Conservation (phyloP, 2,329 filamentous ascomycete species). For the Aureobasidium leucospermi region DNA sequence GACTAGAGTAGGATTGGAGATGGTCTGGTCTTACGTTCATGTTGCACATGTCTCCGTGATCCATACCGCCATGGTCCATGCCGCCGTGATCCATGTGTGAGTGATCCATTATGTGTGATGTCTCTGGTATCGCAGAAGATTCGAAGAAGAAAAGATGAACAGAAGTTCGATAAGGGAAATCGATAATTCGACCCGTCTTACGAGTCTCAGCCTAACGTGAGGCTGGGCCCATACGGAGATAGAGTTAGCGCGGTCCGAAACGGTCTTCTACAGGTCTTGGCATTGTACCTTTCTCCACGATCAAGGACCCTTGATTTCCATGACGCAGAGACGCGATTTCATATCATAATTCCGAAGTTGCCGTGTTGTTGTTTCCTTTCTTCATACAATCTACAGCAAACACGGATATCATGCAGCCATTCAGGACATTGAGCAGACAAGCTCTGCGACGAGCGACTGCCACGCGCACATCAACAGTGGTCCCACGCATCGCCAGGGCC, state of each 20-base stretch:
- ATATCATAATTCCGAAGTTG: neutral
- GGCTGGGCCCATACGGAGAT: neutral
- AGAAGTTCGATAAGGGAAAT: neutral
- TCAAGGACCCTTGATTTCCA: neutral
- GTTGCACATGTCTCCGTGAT: conserved; percentile 60
- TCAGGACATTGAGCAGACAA: conserved; percentile 2
- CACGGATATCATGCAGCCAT: neutral
- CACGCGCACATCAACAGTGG: neutral
- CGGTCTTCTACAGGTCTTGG: neutral
- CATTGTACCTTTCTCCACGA: neutral
- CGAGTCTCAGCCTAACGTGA: neutral
- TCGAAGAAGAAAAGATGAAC: neutral
- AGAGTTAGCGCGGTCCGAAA: neutral
- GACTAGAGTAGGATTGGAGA: too few species aligned
- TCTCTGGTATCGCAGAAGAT: neutral
- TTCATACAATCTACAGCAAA: neutral
- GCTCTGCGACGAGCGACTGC: neutral
- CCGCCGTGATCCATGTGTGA: conserved; percentile 16
- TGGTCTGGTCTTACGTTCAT: conserved; percentile 65
- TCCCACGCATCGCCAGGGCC: neutral
- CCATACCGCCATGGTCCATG: conserved; percentile 44
- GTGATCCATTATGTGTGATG: conserved; percentile 1
- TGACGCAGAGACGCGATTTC: neutral
- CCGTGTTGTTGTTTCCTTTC: neutral
- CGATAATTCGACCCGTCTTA: neutral